phyloP scores from a whole-genome alignment of 192 early-diverging fungal genomes.

The Linnemannia hyalina region DNA sequence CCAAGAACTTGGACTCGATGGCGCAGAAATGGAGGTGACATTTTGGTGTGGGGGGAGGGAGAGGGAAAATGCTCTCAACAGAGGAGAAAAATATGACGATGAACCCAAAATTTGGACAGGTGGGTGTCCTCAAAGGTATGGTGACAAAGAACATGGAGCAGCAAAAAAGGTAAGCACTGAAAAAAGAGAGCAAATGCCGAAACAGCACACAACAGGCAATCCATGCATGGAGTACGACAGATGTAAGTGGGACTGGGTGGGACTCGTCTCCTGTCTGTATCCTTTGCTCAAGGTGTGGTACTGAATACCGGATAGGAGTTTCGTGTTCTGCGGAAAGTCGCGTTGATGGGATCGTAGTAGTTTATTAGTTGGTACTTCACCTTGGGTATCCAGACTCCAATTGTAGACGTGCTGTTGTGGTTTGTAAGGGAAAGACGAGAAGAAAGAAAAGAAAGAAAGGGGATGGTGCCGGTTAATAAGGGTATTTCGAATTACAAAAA shows the following conservation, averaged over 20 bases:
- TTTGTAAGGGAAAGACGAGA: background rate
- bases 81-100: background rate
- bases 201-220: background rate
- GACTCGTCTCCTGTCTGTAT: background rate
- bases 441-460: background rate
- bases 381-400: background rate
- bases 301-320: background rate
- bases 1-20: background rate
- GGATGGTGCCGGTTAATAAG: background rate
- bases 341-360: background rate
- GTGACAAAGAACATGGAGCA: background rate
- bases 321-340: background rate
- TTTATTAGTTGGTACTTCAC: background rate
- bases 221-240: background rate
- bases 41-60: background rate
- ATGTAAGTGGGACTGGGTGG: background rate
- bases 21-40: background rate
- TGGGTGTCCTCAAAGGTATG: background rate
- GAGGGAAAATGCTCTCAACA: background rate
- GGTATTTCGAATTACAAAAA: conserved; percentile 3
- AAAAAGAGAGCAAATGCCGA: background rate
- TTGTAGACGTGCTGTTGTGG: background rate
- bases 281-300: background rate
- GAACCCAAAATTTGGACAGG: background rate
- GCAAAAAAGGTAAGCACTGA: background rate